Evolutionary conservation across 2,329 filamentous ascomycete genomes (phyloP).

Genomic region (Paracoccidioides lutzii): DNA sequence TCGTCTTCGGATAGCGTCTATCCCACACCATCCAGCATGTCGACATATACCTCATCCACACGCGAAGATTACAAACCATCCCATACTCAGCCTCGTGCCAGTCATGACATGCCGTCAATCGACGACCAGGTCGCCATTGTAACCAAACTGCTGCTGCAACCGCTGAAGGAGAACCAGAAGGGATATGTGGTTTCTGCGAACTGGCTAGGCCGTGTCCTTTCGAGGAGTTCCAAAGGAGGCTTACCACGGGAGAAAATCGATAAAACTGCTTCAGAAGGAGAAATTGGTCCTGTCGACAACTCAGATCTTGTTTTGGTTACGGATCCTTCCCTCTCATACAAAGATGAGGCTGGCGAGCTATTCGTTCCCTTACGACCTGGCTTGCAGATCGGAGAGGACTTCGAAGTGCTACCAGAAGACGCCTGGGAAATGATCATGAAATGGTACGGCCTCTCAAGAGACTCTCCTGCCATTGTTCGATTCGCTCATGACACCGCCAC

Average conservation of each 20-base stretch:
- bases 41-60: conserved; percentile 23
- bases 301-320: conserved; percentile 59
- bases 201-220: conserved; percentile 65
- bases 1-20: conserved; percentile 24
- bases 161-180: conserved; percentile 56
- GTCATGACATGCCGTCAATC: conserved; percentile 31
- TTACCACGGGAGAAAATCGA: conserved; percentile 42
- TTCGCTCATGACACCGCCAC: conserved; percentile 62
- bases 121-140: conserved; percentile 67
- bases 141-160: conserved; percentile 41
- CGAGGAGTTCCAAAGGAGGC: conserved; percentile 45
- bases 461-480: conserved; percentile 59
- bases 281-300: conserved; percentile 76
- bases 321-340: conserved; percentile 29
- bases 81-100: conserved; percentile 10
- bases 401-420: conserved; percentile 61
- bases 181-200: conserved; percentile 65
- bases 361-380: conserved; percentile 66
- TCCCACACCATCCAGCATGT: conserved; percentile 28
- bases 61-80: conserved; percentile 15
- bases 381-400: conserved; percentile 51
- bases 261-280: conserved; percentile 48
- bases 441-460: conserved; percentile 67
- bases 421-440: conserved; percentile 70
- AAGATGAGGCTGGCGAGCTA: conserved; percentile 33